These are phyloP conservation scores for Tillandsia fasciculata DNA, from an alignment of 176 grass and related monocot genomes.

Conservation along the genomic window DNA sequence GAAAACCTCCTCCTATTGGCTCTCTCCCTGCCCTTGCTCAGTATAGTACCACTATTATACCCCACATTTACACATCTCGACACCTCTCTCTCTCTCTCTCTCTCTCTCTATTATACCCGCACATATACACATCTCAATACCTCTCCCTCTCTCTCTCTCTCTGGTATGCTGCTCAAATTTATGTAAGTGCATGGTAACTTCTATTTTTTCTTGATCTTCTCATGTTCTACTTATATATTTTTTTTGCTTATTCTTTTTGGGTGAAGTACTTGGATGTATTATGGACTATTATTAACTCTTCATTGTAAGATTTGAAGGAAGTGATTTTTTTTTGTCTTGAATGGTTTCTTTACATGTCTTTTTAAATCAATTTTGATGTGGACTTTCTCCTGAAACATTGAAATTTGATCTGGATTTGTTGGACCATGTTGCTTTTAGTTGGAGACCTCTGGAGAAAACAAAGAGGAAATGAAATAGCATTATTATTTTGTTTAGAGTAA, in stretches of 20 bases:
- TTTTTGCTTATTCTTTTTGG: no score
- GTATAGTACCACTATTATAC: neutral
- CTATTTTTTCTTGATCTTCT: neutral
- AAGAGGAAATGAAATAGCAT: neutral
- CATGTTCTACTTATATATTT: no score
- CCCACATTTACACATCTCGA: neutral
- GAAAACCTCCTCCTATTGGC: constrained; percentile 4
- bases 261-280: no score
- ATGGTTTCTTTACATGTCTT: neutral
- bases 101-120: neutral
- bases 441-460: no score
- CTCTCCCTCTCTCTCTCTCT: neutral
- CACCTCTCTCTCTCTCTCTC: neutral
- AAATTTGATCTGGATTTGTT: neutral
- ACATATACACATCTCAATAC: neutral
- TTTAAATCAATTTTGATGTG: neutral
- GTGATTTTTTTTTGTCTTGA: neutral
- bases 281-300: neutral
- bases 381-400: neutral
- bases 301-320: neutral
- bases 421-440: neutral
- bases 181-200: neutral
- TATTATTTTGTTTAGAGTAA: neutral
- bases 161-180: neutral
- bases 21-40: neutral